Base-by-base conservation (phyloP, 2,329 filamentous ascomycete species). In the Rasamsonia emersonii region DNA sequence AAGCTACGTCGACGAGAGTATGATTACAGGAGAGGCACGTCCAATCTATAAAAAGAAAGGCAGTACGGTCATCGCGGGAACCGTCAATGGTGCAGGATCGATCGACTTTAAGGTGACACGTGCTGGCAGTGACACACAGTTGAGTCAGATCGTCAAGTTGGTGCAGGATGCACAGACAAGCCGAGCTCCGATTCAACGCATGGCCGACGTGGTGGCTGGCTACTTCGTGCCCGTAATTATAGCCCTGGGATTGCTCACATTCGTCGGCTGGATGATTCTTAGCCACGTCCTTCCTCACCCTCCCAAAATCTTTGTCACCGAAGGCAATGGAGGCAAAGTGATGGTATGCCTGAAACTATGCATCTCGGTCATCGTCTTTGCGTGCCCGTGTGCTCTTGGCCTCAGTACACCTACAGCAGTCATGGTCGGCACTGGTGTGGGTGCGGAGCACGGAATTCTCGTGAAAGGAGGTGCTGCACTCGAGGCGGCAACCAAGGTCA, bases 311-410 rank as follows among this genome's bases (percentile, higher is more conserved):
- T 98, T 98, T 61, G 64, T 82, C 16, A 71, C 82, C 38, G 77
- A 80, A 37, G 73, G 75, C 26, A 89, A 82, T 50, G 91, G 91
- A 40, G 91, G 91, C 35, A 89, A 85, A 54, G 68, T 95, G 41
- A 95, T 98, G 84, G 85, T 96, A 2, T 98, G 91, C 54, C 68
- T 96, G 42, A 93, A 96, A 65, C 77, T 98, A 10, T 96, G 91
- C 61, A 98, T 98, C 47, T 93, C 91, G 0, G 91, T 98, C 44
- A 93, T 98, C 51, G 91, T 96, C 13, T 95, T 98, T 57, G 91
- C 91, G 4, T 98, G 91, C 53, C 91, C 91, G 11, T 98, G 91
- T 53, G 91, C 91, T 1, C 75, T 98, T n/a, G 91, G 91, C 35
- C 72, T 98, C 11, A 88, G 86, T 15, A 96, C 91, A 2, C 91